Base-by-base conservation (phyloP, 2,329 filamentous ascomycete genomes). In the Dendryphion nanum region DNA sequence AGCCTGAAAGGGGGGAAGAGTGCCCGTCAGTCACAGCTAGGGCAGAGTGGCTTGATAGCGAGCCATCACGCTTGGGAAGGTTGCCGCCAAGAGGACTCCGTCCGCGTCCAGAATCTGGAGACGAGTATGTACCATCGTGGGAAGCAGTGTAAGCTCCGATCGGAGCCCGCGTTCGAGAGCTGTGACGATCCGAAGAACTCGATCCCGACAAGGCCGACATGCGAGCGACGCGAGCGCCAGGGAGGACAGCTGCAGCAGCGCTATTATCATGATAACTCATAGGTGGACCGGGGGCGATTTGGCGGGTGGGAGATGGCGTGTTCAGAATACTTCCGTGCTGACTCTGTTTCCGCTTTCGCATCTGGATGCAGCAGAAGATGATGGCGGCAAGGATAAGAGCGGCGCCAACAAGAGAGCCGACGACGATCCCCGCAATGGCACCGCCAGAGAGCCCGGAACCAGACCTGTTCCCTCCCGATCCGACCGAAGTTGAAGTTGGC, bases 131-230 rank as follows among this genome's bases (percentile, higher is more conserved):
- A 38, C 77, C 86, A 37, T 77, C 42, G 14, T 40, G 39, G 18
- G 31, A 17, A 23, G 35, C 41, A 29, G 38, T 45, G 30, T 68
- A 71, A 26, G 59, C 47, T 49, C 48, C 51, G 23, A 57, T 44
- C 24, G 40, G 47, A 34, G 40, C 48, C 31, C 47, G 53, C 21
- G 49, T 45, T 51, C 52, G 51, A 40, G 57, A 58, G 47, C 63
- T 75, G 40, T 77, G 76, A 20, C 73, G 48, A 8, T 46, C 53
- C n/a, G 61, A 63, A 16, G 81, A 77, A 41, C 76, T 79, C 1
- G 81, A 80, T 38, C 84, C 80, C 68, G 96, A 91, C 36, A 98
- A 69, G 21, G 93, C 93, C 26, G 91, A 90, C 93, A 98, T 97
- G 39, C 93, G 83, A 26, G 93, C 88, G 42, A 98, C 93, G 45